Evolutionary conservation across 192 early-diverging fungal species (phyloP).

Genomic region (Globomyces pollinis-pini): DNA sequence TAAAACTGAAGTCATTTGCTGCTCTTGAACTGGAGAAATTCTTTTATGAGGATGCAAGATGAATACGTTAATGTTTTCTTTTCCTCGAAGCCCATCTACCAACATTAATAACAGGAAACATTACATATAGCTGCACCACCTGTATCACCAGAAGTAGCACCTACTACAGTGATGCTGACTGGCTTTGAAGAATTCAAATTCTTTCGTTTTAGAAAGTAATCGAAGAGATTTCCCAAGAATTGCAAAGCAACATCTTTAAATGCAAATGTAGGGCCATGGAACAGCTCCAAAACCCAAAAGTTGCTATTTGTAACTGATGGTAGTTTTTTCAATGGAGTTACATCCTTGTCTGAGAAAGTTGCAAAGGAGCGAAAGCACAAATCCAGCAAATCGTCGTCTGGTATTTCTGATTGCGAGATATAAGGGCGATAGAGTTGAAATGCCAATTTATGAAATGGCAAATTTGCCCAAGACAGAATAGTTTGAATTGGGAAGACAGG

Average conservation of each 20-base stretch:
- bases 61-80: conserved; percentile 87
- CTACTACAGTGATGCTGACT: conserved; percentile 75
- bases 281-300: conserved; percentile 72
- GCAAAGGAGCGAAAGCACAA: conserved; percentile 66
- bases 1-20: conserved; percentile 95
- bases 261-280: conserved; percentile 95
- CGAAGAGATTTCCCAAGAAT: conserved; percentile 94
- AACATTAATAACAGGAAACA: too few relatives aligned
- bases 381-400: conserved; percentile 55
- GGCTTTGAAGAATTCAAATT: conserved; percentile 49
- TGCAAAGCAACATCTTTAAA: conserved; percentile 99
- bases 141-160: conserved; percentile 94
- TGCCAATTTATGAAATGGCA: conserved; percentile 77
- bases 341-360: conserved; percentile 66
- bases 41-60: conserved; percentile 86
- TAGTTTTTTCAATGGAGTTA: conserved; percentile 70
- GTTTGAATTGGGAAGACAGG: conserved; percentile 57
- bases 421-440: conserved; percentile 75
- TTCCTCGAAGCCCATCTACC: conserved; percentile 86
- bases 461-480: conserved; percentile 66
- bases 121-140: conserved; percentile 98
- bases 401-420: conserved; percentile 72
- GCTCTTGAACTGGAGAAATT: conserved; percentile 91
- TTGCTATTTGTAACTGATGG: not conserved
- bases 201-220: conserved; percentile 73